Evolutionary conservation across 2,329 filamentous ascomycete species (phyloP).

Genomic region (Ophidiomyces ophidiicola): DNA sequence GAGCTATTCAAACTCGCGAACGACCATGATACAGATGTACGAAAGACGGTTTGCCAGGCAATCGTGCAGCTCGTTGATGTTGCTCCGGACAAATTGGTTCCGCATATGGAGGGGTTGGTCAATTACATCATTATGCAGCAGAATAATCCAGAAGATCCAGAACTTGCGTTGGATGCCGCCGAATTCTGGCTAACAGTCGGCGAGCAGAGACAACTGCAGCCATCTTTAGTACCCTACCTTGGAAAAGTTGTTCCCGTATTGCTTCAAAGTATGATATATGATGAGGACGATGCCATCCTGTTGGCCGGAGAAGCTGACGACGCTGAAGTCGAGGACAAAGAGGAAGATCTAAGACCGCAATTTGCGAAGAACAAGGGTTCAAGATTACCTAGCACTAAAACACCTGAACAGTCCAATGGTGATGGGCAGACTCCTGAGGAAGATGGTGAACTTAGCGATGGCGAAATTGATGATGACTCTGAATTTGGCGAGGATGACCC

Average conservation of each 20-base stretch:
- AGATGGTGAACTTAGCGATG: slow-evolving; percentile 61
- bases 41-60: slow-evolving; percentile 82
- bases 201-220: slow-evolving; percentile 70
- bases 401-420: slow-evolving; percentile 28
- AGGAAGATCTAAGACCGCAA: slow-evolving; percentile 80
- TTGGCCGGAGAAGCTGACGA: slow-evolving; percentile 77
- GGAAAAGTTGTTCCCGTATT: slow-evolving; percentile 79
- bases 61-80: slow-evolving; percentile 89
- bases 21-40: slow-evolving; percentile 68
- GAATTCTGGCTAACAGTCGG: slow-evolving; percentile 96
- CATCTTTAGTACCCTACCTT: slow-evolving; percentile 63
- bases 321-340: slow-evolving; percentile 79
- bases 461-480: slow-evolving; percentile 67
- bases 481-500: slow-evolving; percentile 59
- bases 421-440: slow-evolving; percentile 40
- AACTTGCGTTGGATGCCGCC: slow-evolving; percentile 83
- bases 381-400: slow-evolving; percentile 45
- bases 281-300: slow-evolving; percentile 78
- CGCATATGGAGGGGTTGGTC: slow-evolving; percentile 76
- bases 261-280: slow-evolving; percentile 91
- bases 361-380: slow-evolving; percentile 64
- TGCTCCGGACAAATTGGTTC: slow-evolving; percentile 76
- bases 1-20: slow-evolving; percentile 70
- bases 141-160: slow-evolving; percentile 65
- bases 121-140: slow-evolving; percentile 91